Percentiles rank a stretch among this genome's conserved stretches.
Conservation (phyloP, 768 basidiomycete species). For the Crucibulum laeve region DNA sequence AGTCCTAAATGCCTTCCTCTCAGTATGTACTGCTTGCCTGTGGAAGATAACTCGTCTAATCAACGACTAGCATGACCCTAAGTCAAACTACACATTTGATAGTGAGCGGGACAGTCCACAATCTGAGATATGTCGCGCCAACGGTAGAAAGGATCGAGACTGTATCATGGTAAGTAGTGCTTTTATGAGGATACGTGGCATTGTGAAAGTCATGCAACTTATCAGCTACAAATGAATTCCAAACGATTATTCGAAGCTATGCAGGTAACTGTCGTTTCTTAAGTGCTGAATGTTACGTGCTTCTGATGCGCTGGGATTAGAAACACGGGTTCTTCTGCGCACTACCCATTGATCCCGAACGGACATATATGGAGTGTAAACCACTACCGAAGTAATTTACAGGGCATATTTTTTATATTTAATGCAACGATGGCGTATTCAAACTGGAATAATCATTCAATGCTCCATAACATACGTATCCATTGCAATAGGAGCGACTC, state of each 20-base stretch:
- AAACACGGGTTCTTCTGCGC: conserved; percentile 66
- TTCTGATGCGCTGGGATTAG: conserved; percentile 24
- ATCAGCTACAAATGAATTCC: conserved; percentile 58
- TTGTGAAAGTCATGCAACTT: not conserved
- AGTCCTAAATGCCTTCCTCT: conserved; percentile 35
- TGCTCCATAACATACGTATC: not conserved
- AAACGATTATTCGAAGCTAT: conserved; percentile 64
- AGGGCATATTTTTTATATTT: not conserved
- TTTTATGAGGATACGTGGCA: not conserved
- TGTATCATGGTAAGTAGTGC: conserved; percentile 50
- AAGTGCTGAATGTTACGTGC: not conserved
- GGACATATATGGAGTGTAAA: conserved; percentile 67
- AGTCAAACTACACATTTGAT: conserved; percentile 57
- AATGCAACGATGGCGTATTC: not conserved
- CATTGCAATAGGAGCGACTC: conserved; percentile 37
- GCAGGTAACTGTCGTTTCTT: conserved; percentile 42
- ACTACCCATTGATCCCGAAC: conserved; percentile 59
- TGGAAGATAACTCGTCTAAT: not conserved
- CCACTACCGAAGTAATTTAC: conserved; percentile 43
- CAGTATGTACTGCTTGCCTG: conserved; percentile 22
- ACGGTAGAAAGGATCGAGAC: conserved; percentile 33
- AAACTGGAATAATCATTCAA: not conserved
- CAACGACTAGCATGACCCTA: conserved; percentile 37
- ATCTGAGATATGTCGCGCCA: conserved; percentile 56
- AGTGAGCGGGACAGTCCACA: conserved; percentile 51